These are phyloP conservation scores for Candida dendrica DNA, from an alignment of 805 yeast genomes.

Conservation along the genomic window DNA sequence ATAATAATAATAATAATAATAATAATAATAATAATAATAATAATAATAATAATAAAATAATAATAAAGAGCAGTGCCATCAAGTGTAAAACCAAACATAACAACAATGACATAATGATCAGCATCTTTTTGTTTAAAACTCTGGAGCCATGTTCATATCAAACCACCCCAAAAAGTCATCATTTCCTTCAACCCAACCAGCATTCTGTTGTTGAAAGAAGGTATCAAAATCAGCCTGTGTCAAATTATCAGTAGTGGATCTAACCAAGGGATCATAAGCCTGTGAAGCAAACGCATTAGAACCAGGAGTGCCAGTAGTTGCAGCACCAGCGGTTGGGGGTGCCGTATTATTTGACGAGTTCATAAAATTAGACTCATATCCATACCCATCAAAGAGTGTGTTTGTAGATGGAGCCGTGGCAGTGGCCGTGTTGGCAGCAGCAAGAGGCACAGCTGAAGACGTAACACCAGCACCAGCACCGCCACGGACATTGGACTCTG, in stretches of 20 bases:
- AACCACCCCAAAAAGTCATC: slow-evolving; percentile 95
- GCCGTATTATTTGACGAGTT: neutral
- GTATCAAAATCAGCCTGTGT: slow-evolving; percentile 34
- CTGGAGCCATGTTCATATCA: slow-evolving; percentile 70
- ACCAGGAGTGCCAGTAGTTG: neutral
- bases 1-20: too few species aligned
- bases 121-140: slow-evolving; percentile 37
- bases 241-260: slow-evolving; percentile 20
- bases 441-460: neutral
- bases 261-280: slow-evolving; percentile 6
- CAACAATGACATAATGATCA: too few species aligned
- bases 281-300: neutral
- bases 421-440: neutral
- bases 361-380: neutral
- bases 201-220: slow-evolving; percentile 74
- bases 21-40: too few species aligned
- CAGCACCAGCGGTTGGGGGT: too few species aligned
- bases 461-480: neutral
- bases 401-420: too few species aligned
- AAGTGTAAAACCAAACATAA: too few species aligned
- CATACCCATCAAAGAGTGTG: neutral
- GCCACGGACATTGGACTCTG: neutral
- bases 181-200: slow-evolving; percentile 79
- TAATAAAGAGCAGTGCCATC: too few species aligned
- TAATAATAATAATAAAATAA: too few species aligned